A percentile compares a stretch with the other conserved stretches of the same genome.
Conservation (phyloP, 116 monocot genomes). For the Cymodocea nodosa region DNA sequence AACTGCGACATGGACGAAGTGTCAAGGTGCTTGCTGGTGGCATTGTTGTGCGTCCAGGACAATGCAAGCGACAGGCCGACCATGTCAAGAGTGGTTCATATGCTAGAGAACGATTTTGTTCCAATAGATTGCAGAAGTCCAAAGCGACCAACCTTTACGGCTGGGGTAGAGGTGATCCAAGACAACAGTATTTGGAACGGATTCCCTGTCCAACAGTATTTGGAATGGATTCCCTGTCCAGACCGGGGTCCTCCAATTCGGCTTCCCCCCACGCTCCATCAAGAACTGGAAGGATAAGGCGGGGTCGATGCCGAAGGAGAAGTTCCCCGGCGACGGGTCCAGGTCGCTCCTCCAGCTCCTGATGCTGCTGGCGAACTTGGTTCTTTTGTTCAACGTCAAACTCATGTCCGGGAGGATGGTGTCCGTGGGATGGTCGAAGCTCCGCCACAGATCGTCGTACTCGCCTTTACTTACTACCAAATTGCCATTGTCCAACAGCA, state of each 20-base stretch:
- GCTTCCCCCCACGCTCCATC: not conserved
- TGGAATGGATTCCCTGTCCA: conserved; percentile 9
- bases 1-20: not conserved
- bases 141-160: too few relatives aligned
- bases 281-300: not conserved
- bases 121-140: too few relatives aligned
- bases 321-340: conserved; percentile 16
- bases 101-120: too few relatives aligned
- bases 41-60: not conserved
- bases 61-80: too few relatives aligned
- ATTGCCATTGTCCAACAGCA: conserved; percentile 9
- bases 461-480: not conserved
- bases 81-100: too few relatives aligned
- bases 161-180: not conserved
- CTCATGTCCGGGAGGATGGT: conserved; percentile 5
- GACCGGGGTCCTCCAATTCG: conserved; percentile 11
- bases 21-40: conserved; percentile 19
- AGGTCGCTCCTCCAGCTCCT: not conserved
- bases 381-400: not conserved
- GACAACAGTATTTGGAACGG: not conserved
- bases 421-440: conserved; percentile 9
- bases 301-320: conserved; percentile 15
- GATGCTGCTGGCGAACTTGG: not conserved
- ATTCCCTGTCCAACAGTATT: not conserved
- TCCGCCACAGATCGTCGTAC: not conserved